Percentiles rank a stretch among this genome's conserved stretches.
phyloP scores from a whole-genome alignment of 352 stramenopile species.

The Globisporangium cederbergense region DNA sequence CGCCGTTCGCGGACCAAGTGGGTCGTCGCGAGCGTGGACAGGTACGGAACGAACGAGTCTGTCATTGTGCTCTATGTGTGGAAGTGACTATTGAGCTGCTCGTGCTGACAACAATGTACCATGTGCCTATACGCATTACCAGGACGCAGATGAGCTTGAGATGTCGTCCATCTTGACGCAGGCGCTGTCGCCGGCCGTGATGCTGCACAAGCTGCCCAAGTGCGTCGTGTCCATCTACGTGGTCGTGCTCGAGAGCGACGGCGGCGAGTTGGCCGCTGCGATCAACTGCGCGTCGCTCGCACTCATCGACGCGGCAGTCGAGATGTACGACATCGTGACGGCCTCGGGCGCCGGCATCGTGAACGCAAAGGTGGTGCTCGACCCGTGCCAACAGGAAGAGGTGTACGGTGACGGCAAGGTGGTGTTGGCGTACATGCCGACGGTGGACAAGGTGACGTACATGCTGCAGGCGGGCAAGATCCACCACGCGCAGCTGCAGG shows the following conservation, averaged over 20 bases:
- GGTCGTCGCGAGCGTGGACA: constrained; percentile 67
- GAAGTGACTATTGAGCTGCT: background rate
- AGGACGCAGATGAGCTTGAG: constrained; percentile 77
- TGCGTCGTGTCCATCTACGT: constrained; percentile 88
- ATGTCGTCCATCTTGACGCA: constrained; percentile 72
- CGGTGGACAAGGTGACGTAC: constrained; percentile 77
- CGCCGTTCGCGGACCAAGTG: constrained; percentile 69
- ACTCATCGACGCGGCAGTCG: constrained; percentile 85
- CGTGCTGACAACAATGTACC: background rate
- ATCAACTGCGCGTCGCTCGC: constrained; percentile 88
- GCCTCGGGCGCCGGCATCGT: constrained; percentile 64
- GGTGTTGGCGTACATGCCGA: constrained; percentile 85
- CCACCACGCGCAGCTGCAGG: constrained; percentile 69
- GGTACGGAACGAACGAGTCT: constrained; percentile 4
- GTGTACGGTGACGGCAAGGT: constrained; percentile 54
- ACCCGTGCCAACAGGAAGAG: constrained; percentile 72
- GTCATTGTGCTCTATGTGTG: too few relatives aligned
- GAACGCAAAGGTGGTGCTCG: constrained; percentile 54
- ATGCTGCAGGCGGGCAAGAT: constrained; percentile 85
- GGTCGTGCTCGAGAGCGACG: constrained; percentile 85
- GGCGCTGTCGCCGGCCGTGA: constrained; percentile 76
- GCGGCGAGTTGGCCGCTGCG: constrained; percentile 73
- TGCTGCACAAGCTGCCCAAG: constrained; percentile 87
- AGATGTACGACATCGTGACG: constrained; percentile 91
- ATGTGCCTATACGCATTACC: background rate